phyloP scores from a whole-genome alignment of 2,329 filamentous ascomycete species.

The Alternaria consortialis region DNA sequence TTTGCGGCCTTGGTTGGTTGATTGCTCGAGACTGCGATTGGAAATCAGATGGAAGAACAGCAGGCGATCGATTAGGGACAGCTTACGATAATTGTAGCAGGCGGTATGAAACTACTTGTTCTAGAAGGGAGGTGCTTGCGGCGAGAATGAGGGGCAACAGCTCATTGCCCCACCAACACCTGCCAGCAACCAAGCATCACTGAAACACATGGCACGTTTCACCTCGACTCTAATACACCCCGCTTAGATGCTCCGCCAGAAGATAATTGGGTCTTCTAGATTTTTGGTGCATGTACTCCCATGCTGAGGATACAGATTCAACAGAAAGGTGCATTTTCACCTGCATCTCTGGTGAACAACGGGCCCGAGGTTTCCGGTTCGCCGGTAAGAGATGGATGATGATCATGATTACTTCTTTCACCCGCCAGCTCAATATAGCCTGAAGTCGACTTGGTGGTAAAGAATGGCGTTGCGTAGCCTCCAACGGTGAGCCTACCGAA shows the following conservation, averaged over 20 bases:
- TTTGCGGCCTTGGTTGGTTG: neutral
- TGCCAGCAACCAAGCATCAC: slow-evolving; percentile 23
- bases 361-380: neutral
- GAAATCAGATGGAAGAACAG: slow-evolving; percentile 1
- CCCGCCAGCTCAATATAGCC: neutral
- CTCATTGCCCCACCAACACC: slow-evolving; percentile 25
- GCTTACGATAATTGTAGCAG: slow-evolving; percentile 17
- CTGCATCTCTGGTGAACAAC: slow-evolving; percentile 18
- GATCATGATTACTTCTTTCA: neutral
- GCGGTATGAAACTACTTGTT: slow-evolving; percentile 19
- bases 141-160: slow-evolving; percentile 31
- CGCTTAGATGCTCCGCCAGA: slow-evolving; percentile 8
- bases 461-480: neutral
- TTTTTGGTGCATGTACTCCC: slow-evolving; percentile 3
- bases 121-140: slow-evolving; percentile 21
- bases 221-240: slow-evolving; percentile 23
- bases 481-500: neutral
- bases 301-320: slow-evolving; percentile 3
- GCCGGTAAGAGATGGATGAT: neutral
- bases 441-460: neutral
- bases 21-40: slow-evolving; percentile 6
- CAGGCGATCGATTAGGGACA: neutral
- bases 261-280: slow-evolving; percentile 10
- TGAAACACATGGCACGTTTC: slow-evolving; percentile 30
- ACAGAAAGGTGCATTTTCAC: slow-evolving; percentile 8